A percentile compares a stretch with the other conserved stretches of the same genome.
Evolutionary conservation across 1,284 basidiomycete species (phyloP).

Genomic region (Athelia sp.): DNA sequence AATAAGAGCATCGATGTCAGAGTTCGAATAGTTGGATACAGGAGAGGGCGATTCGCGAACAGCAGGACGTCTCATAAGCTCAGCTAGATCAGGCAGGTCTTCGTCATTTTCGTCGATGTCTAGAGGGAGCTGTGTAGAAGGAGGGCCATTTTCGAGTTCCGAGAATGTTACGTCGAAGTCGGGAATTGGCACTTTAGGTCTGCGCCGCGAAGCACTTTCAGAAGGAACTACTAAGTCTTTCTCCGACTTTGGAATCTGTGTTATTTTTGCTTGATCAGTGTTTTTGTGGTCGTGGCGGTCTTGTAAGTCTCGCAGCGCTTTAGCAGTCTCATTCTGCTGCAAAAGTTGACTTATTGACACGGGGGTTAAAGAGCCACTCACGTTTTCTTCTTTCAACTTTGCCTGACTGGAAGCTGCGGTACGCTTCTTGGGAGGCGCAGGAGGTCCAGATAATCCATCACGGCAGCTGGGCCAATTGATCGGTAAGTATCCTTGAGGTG

Average conservation of each 20-base stretch:
- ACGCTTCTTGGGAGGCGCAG: constrained; percentile 34
- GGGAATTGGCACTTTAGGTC: constrained; percentile 29
- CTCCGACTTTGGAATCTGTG: too few species aligned
- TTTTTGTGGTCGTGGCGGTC: too few species aligned
- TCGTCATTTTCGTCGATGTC: constrained; percentile 29
- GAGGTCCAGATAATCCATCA: constrained; percentile 57
- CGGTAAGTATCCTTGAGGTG: not conserved
- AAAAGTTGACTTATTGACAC: not conserved
- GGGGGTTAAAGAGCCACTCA: too few species aligned
- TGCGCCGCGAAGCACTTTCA: constrained; percentile 7
- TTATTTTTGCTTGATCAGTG: too few species aligned
- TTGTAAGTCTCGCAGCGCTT: too few species aligned
- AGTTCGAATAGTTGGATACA: constrained; percentile 31
- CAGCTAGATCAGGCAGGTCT: constrained; percentile 41
- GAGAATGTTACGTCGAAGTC: constrained; percentile 53
- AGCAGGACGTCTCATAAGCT: constrained; percentile 21
- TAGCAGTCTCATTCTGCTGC: too few species aligned
- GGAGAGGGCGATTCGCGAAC: constrained; percentile 15
- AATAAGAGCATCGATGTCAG: constrained; percentile 30
- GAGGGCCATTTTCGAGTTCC: constrained; percentile 32
- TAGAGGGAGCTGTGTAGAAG: constrained; percentile 10
- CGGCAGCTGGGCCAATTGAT: constrained; percentile 59
- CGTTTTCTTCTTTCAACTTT: not conserved
- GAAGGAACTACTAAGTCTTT: too few species aligned
- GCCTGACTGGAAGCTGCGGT: constrained; percentile 4